Evolutionary conservation across 192 early-diverging fungal species (phyloP).

Genomic region (Coemansia sp.): DNA sequence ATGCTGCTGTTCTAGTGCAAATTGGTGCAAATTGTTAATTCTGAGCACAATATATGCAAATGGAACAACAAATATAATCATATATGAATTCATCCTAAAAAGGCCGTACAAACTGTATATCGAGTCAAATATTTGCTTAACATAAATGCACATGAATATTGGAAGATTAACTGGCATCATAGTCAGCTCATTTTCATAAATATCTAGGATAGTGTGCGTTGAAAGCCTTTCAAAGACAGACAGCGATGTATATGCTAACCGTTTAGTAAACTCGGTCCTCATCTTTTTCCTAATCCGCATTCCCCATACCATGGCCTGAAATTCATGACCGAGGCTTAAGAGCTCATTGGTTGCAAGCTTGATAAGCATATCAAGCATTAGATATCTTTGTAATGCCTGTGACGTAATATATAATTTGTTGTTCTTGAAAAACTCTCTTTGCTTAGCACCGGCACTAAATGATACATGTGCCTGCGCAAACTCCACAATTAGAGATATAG

Average conservation of each 20-base stretch:
- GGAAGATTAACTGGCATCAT: conserved; percentile 1
- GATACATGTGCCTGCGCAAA: conserved; percentile 1
- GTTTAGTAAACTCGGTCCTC: background rate
- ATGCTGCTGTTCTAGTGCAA: background rate
- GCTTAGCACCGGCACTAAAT: conserved; percentile 2
- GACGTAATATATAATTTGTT: background rate
- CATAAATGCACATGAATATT: background rate
- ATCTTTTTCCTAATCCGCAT: conserved; percentile 3
- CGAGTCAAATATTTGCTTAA: conserved; percentile 1
- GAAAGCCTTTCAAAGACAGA: conserved; percentile 23
- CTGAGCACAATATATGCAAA: background rate
- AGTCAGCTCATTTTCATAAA: conserved; percentile 1
- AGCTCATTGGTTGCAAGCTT: conserved; percentile 1
- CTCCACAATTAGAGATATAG: conserved; percentile 1
- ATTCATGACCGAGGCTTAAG: background rate
- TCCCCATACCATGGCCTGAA: conserved; percentile 1
- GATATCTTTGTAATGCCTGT: background rate
- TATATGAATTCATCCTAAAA: background rate
- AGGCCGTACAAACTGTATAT: background rate
- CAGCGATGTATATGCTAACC: conserved; percentile 5
- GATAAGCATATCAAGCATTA: background rate
- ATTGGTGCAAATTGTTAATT: background rate
- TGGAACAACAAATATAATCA: conserved; percentile 6
- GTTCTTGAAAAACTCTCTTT: background rate
- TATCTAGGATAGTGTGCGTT: conserved; percentile 5